These are phyloP conservation scores for Fusarium sp. DNA, from an alignment of 2,329 filamentous ascomycete genomes.

Conservation along the genomic window DNA sequence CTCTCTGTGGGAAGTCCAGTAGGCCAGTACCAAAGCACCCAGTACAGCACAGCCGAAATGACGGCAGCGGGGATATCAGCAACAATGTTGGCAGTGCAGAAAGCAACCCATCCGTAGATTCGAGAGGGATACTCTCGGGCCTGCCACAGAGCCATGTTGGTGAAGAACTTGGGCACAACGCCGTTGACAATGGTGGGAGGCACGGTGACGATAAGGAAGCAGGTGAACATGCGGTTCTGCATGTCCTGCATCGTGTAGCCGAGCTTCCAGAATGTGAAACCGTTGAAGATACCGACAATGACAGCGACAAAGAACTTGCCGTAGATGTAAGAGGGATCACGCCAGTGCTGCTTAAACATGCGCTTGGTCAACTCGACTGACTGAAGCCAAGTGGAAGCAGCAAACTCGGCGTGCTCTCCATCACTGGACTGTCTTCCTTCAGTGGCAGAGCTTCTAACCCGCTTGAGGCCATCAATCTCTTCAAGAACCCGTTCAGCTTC, in stretches of 20 bases:
- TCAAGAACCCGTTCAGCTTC: conserved; percentile 69
- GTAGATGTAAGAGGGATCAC: conserved; percentile 81
- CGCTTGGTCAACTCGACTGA: conserved; percentile 75
- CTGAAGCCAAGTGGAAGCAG: conserved; percentile 73
- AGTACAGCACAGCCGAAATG: conserved; percentile 75
- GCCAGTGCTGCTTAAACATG: conserved; percentile 79
- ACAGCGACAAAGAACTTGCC: conserved; percentile 80
- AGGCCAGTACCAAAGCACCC: conserved; percentile 81
- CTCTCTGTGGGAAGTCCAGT: conserved; percentile 76
- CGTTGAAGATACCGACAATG: conserved; percentile 81
- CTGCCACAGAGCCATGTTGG: conserved; percentile 79
- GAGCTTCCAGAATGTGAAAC: conserved; percentile 81
- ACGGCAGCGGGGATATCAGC: conserved; percentile 79
- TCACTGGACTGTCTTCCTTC: conserved; percentile 13
- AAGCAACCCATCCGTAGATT: conserved; percentile 83
- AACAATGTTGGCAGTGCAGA: conserved; percentile 78
- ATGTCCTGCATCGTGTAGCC: conserved; percentile 75
- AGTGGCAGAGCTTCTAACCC: conserved; percentile 30
- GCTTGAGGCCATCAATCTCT: conserved; percentile 65
- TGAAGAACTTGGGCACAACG: conserved; percentile 82
- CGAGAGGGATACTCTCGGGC: conserved; percentile 78
- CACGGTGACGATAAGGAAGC: conserved; percentile 71
- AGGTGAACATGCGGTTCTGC: conserved; percentile 83
- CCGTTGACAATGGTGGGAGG: conserved; percentile 79
- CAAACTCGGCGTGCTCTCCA: conserved; percentile 65